Percentiles rank a stretch among this genome's conserved stretches.
phyloP scores from a whole-genome alignment of 1,284 basidiomycete species.

The Ceratobasidium sp. region DNA sequence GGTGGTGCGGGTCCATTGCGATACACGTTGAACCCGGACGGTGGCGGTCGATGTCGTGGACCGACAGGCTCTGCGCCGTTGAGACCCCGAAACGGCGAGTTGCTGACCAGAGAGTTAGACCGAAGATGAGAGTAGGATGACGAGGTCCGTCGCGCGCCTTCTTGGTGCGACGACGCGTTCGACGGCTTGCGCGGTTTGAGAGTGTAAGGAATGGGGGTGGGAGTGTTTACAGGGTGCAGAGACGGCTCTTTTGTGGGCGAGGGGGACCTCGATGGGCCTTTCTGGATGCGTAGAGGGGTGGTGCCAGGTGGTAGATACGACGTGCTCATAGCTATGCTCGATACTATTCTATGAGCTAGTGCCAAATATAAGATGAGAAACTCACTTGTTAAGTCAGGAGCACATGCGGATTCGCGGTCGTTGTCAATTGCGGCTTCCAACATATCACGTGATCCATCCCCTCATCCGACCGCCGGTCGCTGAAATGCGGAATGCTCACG shows the following conservation, averaged over 20 bases:
- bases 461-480: too few relatives aligned
- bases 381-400: slow-evolving; percentile 12
- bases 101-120: slow-evolving; percentile 85
- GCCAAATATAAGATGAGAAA: background rate
- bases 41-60: slow-evolving; percentile 45
- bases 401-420: slow-evolving; percentile 23
- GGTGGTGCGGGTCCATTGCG: slow-evolving; percentile 20
- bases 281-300: slow-evolving; percentile 44
- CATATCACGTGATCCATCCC: slow-evolving; percentile 31
- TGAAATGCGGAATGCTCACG: too few relatives aligned
- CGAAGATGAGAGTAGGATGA: slow-evolving; percentile 86
- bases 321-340: slow-evolving; percentile 8
- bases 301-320: slow-evolving; percentile 24
- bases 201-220: slow-evolving; percentile 33
- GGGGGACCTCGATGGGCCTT: slow-evolving; percentile 36
- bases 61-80: slow-evolving; percentile 60
- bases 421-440: slow-evolving; percentile 39
- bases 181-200: slow-evolving; percentile 37
- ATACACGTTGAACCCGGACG: slow-evolving; percentile 36
- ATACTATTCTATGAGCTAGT: background rate
- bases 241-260: slow-evolving; percentile 34
- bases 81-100: slow-evolving; percentile 78
- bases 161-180: slow-evolving; percentile 57
- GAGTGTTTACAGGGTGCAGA: background rate
- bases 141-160: slow-evolving; percentile 69